phyloP scores from a whole-genome alignment of 805 yeast genomes.

The Kodamaea jinghongensis region DNA sequence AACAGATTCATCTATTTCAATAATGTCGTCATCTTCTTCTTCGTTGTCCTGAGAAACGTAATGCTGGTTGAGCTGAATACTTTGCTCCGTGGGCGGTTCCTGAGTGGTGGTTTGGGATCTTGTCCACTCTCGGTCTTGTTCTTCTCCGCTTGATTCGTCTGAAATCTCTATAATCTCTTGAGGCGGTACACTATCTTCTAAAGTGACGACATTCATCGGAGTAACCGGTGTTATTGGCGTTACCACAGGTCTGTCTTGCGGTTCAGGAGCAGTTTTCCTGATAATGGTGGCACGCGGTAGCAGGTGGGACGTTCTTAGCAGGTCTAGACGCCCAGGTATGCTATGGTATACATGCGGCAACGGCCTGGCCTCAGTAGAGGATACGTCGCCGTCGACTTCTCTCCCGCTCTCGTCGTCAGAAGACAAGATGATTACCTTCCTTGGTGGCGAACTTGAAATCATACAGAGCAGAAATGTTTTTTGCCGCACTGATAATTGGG shows the following conservation, averaged over 20 bases:
- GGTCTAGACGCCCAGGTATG: conserved; percentile 5
- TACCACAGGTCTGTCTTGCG: too few relatives aligned
- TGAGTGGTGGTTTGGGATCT: background rate
- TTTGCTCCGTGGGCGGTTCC: background rate
- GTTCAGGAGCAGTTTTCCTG: too few relatives aligned
- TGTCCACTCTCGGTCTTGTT: too few relatives aligned
- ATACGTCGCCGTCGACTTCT: background rate
- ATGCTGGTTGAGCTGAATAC: background rate
- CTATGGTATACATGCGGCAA: background rate
- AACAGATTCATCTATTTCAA: conserved; percentile 12
- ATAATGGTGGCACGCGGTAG: too few relatives aligned
- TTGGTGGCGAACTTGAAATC: background rate
- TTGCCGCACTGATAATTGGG: too few relatives aligned
- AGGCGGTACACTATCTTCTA: background rate
- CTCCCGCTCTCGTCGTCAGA: conserved; percentile 8
- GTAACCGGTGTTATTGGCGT: conserved; percentile 5
- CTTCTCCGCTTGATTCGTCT: conserved; percentile 4
- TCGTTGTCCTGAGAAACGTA: background rate
- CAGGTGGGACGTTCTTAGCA: conserved; percentile 2
- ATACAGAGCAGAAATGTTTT: too few relatives aligned
- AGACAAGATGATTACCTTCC: conserved; percentile 6
- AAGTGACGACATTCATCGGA: conserved; percentile 2
- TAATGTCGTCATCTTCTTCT: conserved; percentile 13
- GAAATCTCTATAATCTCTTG: conserved; percentile 7
- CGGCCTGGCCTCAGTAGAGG: background rate